A percentile compares a stretch with the other conserved stretches of the same genome.
Conservation (phyloP, 108 stramenopile genomes). For the Cyclotella choctawhatcheeana region DNA sequence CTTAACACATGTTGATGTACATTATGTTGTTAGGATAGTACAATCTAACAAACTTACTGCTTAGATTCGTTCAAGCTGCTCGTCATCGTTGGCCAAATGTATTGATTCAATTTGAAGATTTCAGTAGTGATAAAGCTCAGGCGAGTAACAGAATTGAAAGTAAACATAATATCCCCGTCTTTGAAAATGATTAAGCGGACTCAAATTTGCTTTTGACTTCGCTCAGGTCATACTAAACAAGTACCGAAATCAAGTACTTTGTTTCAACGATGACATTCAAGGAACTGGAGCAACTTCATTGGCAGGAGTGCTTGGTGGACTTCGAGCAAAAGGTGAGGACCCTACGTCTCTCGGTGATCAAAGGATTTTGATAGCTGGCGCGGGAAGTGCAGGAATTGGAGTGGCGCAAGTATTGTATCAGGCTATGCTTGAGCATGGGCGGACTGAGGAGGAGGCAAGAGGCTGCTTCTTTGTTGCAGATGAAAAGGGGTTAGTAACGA, state of each 20-base stretch:
- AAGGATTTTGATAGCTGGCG: slow-evolving; percentile 90
- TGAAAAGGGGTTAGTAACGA: slow-evolving; percentile 73
- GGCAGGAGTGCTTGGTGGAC: slow-evolving; percentile 84
- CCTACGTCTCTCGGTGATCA: slow-evolving; percentile 84
- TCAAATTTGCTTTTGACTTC: slow-evolving; percentile 5
- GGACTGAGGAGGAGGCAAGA: slow-evolving; percentile 73
- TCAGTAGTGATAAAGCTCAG: slow-evolving; percentile 84
- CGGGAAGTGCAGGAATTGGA: slow-evolving; percentile 94
- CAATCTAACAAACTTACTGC: not conserved
- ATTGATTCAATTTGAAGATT: slow-evolving; percentile 98
- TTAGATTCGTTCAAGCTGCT: slow-evolving; percentile 91
- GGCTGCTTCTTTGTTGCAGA: slow-evolving; percentile 87
- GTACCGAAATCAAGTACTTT: slow-evolving; percentile 86
- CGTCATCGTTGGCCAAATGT: slow-evolving; percentile 93
- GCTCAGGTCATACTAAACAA: slow-evolving; percentile 83
- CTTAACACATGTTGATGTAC: too few species aligned
- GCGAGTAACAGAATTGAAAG: too few species aligned
- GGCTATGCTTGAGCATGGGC: slow-evolving; percentile 90
- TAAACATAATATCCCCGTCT: not conserved
- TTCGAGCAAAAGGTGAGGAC: slow-evolving; percentile 76
- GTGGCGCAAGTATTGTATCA: slow-evolving; percentile 86
- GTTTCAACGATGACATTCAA: slow-evolving; percentile 99
- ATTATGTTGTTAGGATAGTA: too few species aligned
- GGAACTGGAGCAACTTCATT: slow-evolving; percentile 92
- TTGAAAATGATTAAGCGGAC: not conserved